Evolutionary conservation across 164 flowering plant genomes (phyloP), one percentile per base, ranked within the genome.

Genomic region (Liriodendron chinense): DNA sequence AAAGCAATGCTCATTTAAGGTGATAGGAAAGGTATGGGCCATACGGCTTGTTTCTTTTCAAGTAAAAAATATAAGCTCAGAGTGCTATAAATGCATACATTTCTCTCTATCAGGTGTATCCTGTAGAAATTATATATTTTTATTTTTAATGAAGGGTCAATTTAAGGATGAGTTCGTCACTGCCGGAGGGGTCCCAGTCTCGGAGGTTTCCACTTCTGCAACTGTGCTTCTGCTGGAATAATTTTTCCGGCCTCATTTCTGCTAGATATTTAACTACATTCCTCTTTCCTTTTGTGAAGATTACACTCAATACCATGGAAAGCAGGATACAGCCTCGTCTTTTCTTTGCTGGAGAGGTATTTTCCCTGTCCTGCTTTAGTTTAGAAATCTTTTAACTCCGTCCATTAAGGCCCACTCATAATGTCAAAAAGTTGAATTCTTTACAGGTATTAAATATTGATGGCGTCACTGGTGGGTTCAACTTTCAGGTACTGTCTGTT

Each of bases 381-480:
- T 65, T 7, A 24, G 7, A 12, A 22, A 21, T 1, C 13, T 78
- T 47, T 43, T 24, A 10, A 22, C 14, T 53, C 47, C 34, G 21
- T 47, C 49, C 16, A 20, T 68, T 1, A 50, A 73, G 34, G 22
- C 24, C 20, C 25, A 2, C 23, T 25, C 4, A 9, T 70, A 49
- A 76, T 74, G 57, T 65, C 48, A 20, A 70, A 26, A 53, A 43
- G 0, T 67, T 68, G 47, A 28, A 69, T 10, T 13, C 50, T 49
- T 16, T 83, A 72, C 80, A 96, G 99, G 92, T 96, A 69, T 77
- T 96, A 65, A 91, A 96, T 80, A 78, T 93, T 77, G 99, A 96
- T 86, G 99, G 99, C 26, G 85, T 93, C 59, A 96, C 99, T n/a
- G 99, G 99, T n/a, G 99, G 99, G 23, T 96, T 91, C 86, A 96